A percentile compares a stretch with the other conserved stretches of the same genome.
These are phyloP conservation scores for Lactarius evosmus DNA, from an alignment of 768 basidiomycete genomes.

Conservation along the genomic window DNA sequence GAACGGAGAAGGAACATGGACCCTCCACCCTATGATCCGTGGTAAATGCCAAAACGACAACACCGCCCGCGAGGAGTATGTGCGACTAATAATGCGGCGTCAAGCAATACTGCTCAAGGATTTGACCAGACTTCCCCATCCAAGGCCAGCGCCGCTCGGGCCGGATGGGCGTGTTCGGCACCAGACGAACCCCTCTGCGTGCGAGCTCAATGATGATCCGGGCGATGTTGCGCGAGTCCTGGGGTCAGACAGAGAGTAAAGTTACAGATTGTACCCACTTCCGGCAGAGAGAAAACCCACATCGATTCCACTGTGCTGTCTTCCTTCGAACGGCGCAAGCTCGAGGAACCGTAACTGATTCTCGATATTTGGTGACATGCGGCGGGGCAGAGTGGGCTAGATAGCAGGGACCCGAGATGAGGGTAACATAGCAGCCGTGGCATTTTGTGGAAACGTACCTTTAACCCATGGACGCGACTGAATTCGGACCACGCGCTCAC, in stretches of 20 bases:
- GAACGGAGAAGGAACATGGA: neutral
- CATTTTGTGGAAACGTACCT: constrained; percentile 12
- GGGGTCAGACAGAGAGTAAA: neutral
- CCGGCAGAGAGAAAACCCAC: constrained; percentile 47
- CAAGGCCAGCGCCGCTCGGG: constrained; percentile 71
- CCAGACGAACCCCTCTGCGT: constrained; percentile 58
- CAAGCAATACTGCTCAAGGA: constrained; percentile 48
- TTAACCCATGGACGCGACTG: constrained; percentile 5
- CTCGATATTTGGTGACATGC: constrained; percentile 56
- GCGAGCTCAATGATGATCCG: constrained; percentile 80
- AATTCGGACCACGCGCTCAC: constrained; percentile 46
- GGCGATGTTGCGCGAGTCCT: constrained; percentile 91
- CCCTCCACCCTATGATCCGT: neutral
- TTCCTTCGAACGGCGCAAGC: constrained; percentile 74
- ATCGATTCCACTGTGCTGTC: constrained; percentile 86
- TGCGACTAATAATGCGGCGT: neutral
- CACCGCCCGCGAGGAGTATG: neutral
- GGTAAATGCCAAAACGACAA: neutral
- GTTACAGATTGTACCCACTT: neutral
- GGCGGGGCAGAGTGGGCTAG: constrained; percentile 29
- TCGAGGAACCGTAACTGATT: constrained; percentile 73
- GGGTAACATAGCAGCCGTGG: constrained; percentile 1
- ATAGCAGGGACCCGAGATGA: constrained; percentile 17
- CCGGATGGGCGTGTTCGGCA: constrained; percentile 70
- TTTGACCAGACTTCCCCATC: constrained; percentile 78